Conservation (phyloP, 257 asterid species). For the Ocimum tenuiflorum region DNA sequence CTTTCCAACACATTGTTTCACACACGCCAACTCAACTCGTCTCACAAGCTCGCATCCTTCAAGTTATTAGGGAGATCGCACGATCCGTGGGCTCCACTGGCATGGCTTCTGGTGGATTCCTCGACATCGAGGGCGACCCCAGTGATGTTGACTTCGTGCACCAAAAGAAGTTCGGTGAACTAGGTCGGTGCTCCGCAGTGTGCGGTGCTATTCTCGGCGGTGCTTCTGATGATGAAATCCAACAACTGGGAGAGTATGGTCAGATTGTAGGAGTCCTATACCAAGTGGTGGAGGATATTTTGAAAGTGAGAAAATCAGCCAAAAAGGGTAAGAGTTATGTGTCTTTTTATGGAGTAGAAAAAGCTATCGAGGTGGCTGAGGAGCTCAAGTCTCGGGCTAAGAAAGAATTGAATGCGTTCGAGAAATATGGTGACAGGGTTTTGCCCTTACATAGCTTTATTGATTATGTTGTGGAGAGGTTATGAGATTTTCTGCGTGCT, state of each 20-base stretch:
- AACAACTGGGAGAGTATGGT: conserved; percentile 41
- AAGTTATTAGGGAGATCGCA: conserved; percentile 73
- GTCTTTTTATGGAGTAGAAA: conserved; percentile 60
- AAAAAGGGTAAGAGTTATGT: conserved; percentile 50
- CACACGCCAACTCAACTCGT: conserved; percentile 68
- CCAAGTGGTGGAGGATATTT: conserved; percentile 53
- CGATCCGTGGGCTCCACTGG: conserved; percentile 86
- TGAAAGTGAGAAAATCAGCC: conserved; percentile 33
- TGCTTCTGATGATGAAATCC: conserved; percentile 76
- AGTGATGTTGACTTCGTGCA: conserved; percentile 52
- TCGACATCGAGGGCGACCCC: conserved; percentile 63
- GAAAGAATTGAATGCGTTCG: conserved; percentile 49
- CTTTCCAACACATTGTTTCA: conserved; percentile 75
- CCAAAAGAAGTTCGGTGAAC: conserved; percentile 75
- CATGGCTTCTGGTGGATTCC: conserved; percentile 78
- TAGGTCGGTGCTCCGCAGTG: conserved; percentile 83
- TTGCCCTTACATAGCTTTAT: conserved; percentile 65
- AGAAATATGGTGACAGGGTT: conserved; percentile 66
- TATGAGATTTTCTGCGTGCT: conserved; percentile 25
- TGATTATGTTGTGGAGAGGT: conserved; percentile 77
- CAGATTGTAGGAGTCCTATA: conserved; percentile 47
- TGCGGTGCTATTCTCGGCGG: conserved; percentile 80
- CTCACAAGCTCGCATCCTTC: conserved; percentile 52
- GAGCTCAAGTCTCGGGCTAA: conserved; percentile 58
- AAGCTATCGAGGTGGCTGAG: conserved; percentile 68